Evolutionary conservation across 352 stramenopile species (phyloP), one percentile per base, ranked within the genome.

Genomic region (Pythium vanterpoolii): DNA sequence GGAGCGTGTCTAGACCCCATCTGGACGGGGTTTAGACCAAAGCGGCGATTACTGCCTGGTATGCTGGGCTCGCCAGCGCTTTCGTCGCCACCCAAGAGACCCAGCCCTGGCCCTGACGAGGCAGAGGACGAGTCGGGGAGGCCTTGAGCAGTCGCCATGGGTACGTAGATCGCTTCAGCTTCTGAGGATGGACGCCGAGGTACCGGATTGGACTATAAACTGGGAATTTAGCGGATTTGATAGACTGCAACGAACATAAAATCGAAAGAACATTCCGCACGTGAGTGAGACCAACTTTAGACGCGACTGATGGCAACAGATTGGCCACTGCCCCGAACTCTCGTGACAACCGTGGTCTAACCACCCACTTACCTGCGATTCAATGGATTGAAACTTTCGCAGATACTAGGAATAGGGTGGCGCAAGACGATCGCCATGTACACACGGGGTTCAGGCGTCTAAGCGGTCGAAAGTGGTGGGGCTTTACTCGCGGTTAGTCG

Each of bases 371-470:
- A 62, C 55, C 55, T 54, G 44, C 31, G 33, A 62, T 55, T 55
- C 33, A 34, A 62, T 54, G 31, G 45, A 47, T 55, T 38, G 27
- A 51, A 16, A 54, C 34, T 30, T 30, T 45, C 33, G 33, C 33
- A 33, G 40, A 30, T 38, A 53, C 28, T 19, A 24, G 21, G 44
- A 5, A 42, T 33, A 43, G 54, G 43, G 19, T 30, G 53, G 53
- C 33, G 53, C 26, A 46, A 43, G 55, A 48, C 55, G 45, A 54
- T 62, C 55, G 43, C 55, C 55, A 62, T 62, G 55, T 54, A 62
- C 31, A 26, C 40, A 24, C 16, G 55, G 44, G 55, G 39, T 30
- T 10, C 49, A 23, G 33, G 33, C 33, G 33, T 38, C 33, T 9
- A 19, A 72, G 47, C 11, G n/a, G 14, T 45, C 8, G 39, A 21